Conservation (phyloP, 1,284 basidiomycete species). For the Trametes hirsuta region DNA sequence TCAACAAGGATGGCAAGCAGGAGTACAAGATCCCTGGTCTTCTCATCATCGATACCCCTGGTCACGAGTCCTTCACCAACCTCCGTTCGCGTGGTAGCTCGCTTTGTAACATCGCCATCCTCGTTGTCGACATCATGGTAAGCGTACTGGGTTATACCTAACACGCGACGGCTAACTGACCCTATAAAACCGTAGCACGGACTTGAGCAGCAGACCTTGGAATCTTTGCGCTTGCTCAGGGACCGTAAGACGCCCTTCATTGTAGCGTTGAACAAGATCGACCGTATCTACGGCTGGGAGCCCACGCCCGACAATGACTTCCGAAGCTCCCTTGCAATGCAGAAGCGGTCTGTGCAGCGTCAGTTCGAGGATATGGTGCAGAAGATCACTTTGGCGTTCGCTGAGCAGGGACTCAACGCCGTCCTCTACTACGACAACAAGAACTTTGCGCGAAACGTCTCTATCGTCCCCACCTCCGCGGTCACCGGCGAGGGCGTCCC, state of each 20-base stretch:
- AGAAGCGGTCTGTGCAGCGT: conserved; percentile 80
- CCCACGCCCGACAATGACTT: conserved; percentile 91
- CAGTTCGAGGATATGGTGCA: conserved; percentile 92
- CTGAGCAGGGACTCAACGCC: conserved; percentile 97
- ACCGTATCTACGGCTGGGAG: conserved; percentile 97
- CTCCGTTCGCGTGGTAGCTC: conserved; percentile 95
- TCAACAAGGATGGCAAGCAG: conserved; percentile 88
- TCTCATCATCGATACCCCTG: conserved; percentile 97
- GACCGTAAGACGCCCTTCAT: conserved; percentile 99
- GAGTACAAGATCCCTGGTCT: conserved; percentile 98
- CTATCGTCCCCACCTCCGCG: conserved; percentile 96
- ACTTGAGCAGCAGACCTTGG: conserved; percentile 95
- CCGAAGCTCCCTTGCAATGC: conserved; percentile 90
- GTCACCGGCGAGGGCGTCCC: conserved; percentile 98
- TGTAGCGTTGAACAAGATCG: conserved; percentile 99
- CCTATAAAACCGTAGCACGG: conserved; percentile 70
- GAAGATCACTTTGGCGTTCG: conserved; percentile 91
- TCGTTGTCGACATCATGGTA: conserved; percentile 99
- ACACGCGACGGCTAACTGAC: conserved; percentile 1
- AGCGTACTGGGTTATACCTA: conserved; percentile 23
- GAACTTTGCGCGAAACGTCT: conserved; percentile 92
- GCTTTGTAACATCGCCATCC: conserved; percentile 98
- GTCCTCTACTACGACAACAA: conserved; percentile 98
- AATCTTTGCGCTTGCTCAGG: conserved; percentile 91
- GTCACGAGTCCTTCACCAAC: conserved; percentile 99